phyloP scores from a whole-genome alignment of 129 eudicot species.

The Arctium minus region DNA sequence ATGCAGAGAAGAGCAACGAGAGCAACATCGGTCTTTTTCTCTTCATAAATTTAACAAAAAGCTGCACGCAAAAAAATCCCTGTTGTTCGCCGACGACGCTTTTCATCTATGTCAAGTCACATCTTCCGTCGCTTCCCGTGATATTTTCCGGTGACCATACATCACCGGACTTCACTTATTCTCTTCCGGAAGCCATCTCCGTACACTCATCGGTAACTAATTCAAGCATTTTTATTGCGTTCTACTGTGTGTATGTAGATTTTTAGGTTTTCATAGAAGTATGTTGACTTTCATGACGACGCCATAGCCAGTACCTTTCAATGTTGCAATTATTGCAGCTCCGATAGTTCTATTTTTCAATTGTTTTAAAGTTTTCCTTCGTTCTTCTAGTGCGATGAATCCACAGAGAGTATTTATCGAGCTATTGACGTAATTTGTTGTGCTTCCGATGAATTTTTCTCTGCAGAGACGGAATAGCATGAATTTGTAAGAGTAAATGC shows the following conservation, averaged over 20 bases:
- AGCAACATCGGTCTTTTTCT: not conserved
- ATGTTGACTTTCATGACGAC: not conserved
- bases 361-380: not conserved
- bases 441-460: not conserved
- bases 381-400: not conserved
- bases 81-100: not conserved
- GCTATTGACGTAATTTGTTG: not conserved
- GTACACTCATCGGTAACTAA: not conserved
- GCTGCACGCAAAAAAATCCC: not conserved
- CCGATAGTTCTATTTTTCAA: conserved; percentile 5
- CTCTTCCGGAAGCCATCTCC: not conserved
- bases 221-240: not conserved
- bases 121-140: conserved; percentile 7
- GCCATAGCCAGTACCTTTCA: conserved; percentile 12
- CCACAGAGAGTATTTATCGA: conserved; percentile 7
- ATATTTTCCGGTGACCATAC: not conserved
- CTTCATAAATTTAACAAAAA: not conserved
- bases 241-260: not conserved
- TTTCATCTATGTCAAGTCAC: not conserved
- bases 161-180: not conserved
- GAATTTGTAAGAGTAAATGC: conserved; percentile 7
- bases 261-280: not conserved
- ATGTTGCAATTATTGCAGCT: conserved; percentile 5
- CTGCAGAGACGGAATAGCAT: not conserved
- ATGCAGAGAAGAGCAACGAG: not conserved